Conservation (phyloP, 768 basidiomycete species). For the Kwoniella dejecticola region DNA sequence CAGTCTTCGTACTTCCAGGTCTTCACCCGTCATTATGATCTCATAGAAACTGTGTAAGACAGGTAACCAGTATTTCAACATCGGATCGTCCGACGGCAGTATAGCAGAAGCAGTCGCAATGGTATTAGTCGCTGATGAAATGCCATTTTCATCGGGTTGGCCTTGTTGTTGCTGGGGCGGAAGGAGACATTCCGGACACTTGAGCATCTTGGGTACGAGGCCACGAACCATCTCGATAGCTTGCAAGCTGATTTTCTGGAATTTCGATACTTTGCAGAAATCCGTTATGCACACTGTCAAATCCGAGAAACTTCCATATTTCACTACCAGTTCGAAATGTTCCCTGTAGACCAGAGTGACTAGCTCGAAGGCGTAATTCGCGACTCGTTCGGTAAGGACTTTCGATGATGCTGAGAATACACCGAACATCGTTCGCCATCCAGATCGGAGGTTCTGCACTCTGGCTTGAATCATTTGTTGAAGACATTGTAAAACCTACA, state of each 20-base stretch:
- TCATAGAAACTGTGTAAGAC: slow-evolving; percentile 97
- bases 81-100: slow-evolving; percentile 63
- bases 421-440: slow-evolving; percentile 99
- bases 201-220: slow-evolving; percentile 87
- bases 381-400: slow-evolving; percentile 89
- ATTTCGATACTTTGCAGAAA: slow-evolving; percentile 99
- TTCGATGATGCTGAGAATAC: slow-evolving; percentile 96
- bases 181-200: slow-evolving; percentile 68
- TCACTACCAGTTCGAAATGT: slow-evolving; percentile 87
- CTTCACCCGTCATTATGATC: slow-evolving; percentile 99
- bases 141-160: slow-evolving; percentile 7
- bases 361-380: slow-evolving; percentile 91
- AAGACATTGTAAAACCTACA: slow-evolving; percentile 89
- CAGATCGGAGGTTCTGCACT: slow-evolving; percentile 91
- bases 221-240: slow-evolving; percentile 96
- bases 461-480: slow-evolving; percentile 98
- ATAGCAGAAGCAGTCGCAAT: too few relatives aligned
- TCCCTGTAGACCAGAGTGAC: slow-evolving; percentile 87
- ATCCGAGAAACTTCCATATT: slow-evolving; percentile 92
- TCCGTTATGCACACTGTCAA: slow-evolving; percentile 96
- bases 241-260: slow-evolving; percentile 93
- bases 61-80: slow-evolving; percentile 97
- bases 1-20: slow-evolving; percentile 94
- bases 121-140: not conserved
- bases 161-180: slow-evolving; percentile 17